Evolutionary conservation across 169 alveolate genomes (phyloP).

Genomic region (Plasmodium yoelii): DNA sequence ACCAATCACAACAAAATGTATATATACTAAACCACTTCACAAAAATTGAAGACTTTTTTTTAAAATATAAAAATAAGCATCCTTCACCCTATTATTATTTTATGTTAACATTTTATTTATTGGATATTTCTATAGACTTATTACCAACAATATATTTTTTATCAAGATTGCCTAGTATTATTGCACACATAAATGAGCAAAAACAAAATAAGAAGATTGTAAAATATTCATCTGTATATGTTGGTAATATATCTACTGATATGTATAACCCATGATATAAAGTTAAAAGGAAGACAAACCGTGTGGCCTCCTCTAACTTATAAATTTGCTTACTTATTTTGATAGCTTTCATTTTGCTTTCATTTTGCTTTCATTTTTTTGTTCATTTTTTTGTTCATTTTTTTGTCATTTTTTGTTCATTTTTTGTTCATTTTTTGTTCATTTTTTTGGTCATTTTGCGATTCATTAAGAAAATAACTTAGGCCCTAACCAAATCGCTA

Average conservation of each 20-base stretch:
- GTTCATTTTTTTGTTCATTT: no score
- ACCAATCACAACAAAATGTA: slow-evolving; percentile 11
- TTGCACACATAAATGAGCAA: slow-evolving; percentile 66
- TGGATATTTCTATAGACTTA: slow-evolving; percentile 8
- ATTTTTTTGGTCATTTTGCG: no score
- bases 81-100: slow-evolving; percentile 51
- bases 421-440: no score
- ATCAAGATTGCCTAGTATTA: slow-evolving; percentile 33
- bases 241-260: slow-evolving; percentile 20
- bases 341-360: no score
- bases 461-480: no score
- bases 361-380: no score
- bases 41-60: slow-evolving; percentile 28
- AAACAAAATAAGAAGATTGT: slow-evolving; percentile 28
- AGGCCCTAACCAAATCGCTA: no score
- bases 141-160: slow-evolving; percentile 29
- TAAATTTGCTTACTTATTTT: no score
- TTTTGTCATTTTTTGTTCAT: no score
- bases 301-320: no score
- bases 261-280: not conserved
- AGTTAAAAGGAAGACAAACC: no score
- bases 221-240: slow-evolving; percentile 27
- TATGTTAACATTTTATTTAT: slow-evolving; percentile 25
- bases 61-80: slow-evolving; percentile 24
- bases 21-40: slow-evolving; percentile 13